Evolutionary conservation across 331 rosid genomes (phyloP).

Genomic region (Rhamnella rubrinervis): DNA sequence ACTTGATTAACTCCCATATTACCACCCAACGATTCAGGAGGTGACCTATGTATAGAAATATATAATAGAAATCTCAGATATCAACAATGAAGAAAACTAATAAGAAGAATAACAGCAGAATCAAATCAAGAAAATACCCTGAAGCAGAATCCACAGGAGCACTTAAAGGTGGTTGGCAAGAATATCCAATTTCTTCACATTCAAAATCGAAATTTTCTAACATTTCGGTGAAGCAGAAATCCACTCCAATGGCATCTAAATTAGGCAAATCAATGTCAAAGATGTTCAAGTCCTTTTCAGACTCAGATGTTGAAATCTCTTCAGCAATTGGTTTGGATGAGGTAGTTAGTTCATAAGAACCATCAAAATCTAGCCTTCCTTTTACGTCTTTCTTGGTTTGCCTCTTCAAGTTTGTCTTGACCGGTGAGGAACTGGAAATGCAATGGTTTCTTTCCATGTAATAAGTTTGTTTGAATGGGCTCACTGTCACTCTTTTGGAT

Average conservation of each 20-base stretch:
- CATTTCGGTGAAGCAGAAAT: slow-evolving; percentile 65
- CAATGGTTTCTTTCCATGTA: slow-evolving; percentile 60
- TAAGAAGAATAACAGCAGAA: background rate
- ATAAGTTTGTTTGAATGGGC: slow-evolving; percentile 64
- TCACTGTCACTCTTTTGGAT: slow-evolving; percentile 74
- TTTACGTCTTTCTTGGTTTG: slow-evolving; percentile 56
- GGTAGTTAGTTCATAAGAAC: slow-evolving; percentile 36
- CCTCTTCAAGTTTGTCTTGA: slow-evolving; percentile 42
- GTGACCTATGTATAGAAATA: slow-evolving; percentile 36
- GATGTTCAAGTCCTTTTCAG: slow-evolving; percentile 46
- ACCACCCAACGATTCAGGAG: slow-evolving; percentile 40
- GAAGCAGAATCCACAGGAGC: slow-evolving; percentile 41
- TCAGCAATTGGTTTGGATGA: slow-evolving; percentile 30
- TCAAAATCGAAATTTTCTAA: slow-evolving; percentile 57
- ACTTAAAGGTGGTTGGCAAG: slow-evolving; percentile 37
- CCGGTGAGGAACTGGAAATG: slow-evolving; percentile 60
- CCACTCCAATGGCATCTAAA: slow-evolving; percentile 54
- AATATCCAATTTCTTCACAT: slow-evolving; percentile 48
- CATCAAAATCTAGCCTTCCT: slow-evolving; percentile 72
- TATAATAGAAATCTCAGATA: slow-evolving; percentile 13
- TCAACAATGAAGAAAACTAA: background rate
- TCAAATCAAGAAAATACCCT: slow-evolving; percentile 50
- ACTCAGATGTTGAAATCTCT: slow-evolving; percentile 44
- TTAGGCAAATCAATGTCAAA: slow-evolving; percentile 53
- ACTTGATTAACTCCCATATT: slow-evolving; percentile 33